Evolutionary conservation across 805 yeast species (phyloP).

Genomic region (Metschnikowia koreensis): DNA sequence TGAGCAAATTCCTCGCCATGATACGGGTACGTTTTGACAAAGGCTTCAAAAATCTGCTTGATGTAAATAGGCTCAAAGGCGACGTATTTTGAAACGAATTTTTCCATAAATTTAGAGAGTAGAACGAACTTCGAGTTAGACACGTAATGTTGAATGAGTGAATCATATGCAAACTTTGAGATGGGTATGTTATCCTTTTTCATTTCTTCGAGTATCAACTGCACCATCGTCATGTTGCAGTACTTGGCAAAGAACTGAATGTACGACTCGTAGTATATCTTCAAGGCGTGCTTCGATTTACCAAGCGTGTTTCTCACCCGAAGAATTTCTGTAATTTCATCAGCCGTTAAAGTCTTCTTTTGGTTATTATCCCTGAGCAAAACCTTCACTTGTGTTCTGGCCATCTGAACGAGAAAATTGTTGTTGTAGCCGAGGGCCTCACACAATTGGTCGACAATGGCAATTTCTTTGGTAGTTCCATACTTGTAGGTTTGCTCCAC

Average conservation of each 20-base stretch:
- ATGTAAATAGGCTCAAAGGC: conserved; percentile 24
- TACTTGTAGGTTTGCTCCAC: conserved; percentile 28
- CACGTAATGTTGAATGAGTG: conserved; percentile 27
- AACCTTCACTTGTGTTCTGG: conserved; percentile 26
- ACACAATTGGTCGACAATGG: conserved; percentile 21
- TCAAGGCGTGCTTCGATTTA: conserved; percentile 17
- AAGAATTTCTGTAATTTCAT: conserved; percentile 26
- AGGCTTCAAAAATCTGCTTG: conserved; percentile 28
- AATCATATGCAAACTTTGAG: conserved; percentile 20
- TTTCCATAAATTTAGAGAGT: conserved; percentile 25
- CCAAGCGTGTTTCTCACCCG: conserved; percentile 11
- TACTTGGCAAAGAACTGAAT: conserved; percentile 29
- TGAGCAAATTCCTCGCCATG: conserved; percentile 24
- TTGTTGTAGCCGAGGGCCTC: conserved; percentile 19
- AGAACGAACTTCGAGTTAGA: conserved; percentile 29
- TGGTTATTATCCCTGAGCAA: conserved; percentile 24
- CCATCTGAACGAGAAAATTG: conserved; percentile 25
- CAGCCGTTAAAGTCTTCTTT: conserved; percentile 26
- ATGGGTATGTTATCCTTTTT: conserved; percentile 24
- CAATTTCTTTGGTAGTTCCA: conserved; percentile 29
- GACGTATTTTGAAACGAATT: conserved; percentile 16
- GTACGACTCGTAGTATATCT: conserved; percentile 28
- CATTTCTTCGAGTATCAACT: conserved; percentile 26
- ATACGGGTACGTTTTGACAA: conserved; percentile 35
- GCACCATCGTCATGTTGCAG: conserved; percentile 28